Evolutionary conservation across 257 asterid genomes (phyloP), one percentile per base, ranked within the genome.

Genomic region (Apocynum venetum): DNA sequence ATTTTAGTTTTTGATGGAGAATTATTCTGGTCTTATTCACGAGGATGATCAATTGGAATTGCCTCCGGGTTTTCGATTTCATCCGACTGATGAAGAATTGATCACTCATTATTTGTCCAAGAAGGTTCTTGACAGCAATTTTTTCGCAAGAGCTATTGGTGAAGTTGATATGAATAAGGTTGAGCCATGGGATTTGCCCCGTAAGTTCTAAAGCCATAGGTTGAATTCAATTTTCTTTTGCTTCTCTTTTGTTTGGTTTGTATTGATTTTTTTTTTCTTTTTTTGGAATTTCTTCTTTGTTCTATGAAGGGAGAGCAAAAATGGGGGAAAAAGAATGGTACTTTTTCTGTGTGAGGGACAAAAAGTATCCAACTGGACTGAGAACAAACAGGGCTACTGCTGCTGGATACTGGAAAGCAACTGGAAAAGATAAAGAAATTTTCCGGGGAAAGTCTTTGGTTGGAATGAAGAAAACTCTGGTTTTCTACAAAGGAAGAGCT

Each of bases 361-460:
- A 85, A 79, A 93, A 93, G 76, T 93, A 93, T 73, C 97, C 97
- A 43, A 87, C 92, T 0, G 96, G 97, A 59, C 57, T 80, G 56
- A 86, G 96, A 75, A 86, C 97, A 36, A 93, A 93, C 85, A 81
- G 97, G 73, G 97, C 97, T 9, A 91, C 97, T 0, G 82, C 90
- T 4, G 80, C 88, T 2, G 98, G 97, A 3, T 91, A 93, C 47
- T 93, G 98, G 98, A 93, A 93, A 76, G 98, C 96, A 2, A 93
- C 97, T 2, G 98, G 98, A 9, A 93, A 93, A 84, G 98, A 93
- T 36, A 87, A 76, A 72, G 94, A 91, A 44, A 91, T 91, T 51
- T 87, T 77, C 80, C 59, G 85, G 3, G 97, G 86, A 12, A 85
- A 86, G 80, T 77, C 72, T 12, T 71, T 91, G 0, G 89, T 93